Evolutionary conservation across 2,329 filamentous ascomycete genomes (phyloP), one percentile per base, ranked within the genome.

Genomic region (Talaromyces islandicus): DNA sequence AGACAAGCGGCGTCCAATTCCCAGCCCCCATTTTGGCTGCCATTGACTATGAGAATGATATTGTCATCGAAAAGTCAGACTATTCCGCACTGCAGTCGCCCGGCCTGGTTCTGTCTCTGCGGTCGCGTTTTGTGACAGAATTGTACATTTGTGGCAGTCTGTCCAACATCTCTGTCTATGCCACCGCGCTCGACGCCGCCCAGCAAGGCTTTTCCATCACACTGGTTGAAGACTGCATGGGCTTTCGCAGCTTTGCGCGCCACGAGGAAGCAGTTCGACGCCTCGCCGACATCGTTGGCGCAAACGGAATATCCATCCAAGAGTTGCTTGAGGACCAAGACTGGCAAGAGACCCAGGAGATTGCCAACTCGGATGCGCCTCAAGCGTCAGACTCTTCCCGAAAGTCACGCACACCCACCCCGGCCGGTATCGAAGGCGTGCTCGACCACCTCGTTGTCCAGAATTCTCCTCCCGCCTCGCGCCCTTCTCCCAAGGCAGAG

Each of bases 111-210:
- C 81, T 88, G 55, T 81, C 86, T n/a, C 77, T 97, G 52, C 85
- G 92, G n/a, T 86, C 87, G n/a, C 89, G 87, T 64, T 87, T 97
- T 65, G 86, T 96, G 61, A 96, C 92, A 2, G 90, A 97, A 68
- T 79, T 99, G 12, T 97, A 90, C 74, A 84, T 97, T 25, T 95
- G 90, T 69, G 94, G 94, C 24, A 88, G 89, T 51, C 82, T 96
- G 54, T 90, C 88, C 50, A 97, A 97, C 68, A 80, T 95, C 38
- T 92, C 92, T 32, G 87, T 97, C 53, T 92, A 94, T 70, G 93
- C 94, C 7, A 97, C 93, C 0, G 92, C 92, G 3, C 81, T 96
- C 64, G 94, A 97, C 70, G 94, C 93, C 11, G 92, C 91, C 1
- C 85, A 89, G 21, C 89, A 97, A 73, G 94, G 92, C 4, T 87